Evolutionary conservation across 768 basidiomycete genomes (phyloP), one percentile per base, ranked within the genome.

Genomic region (Hericium rajendrae): DNA sequence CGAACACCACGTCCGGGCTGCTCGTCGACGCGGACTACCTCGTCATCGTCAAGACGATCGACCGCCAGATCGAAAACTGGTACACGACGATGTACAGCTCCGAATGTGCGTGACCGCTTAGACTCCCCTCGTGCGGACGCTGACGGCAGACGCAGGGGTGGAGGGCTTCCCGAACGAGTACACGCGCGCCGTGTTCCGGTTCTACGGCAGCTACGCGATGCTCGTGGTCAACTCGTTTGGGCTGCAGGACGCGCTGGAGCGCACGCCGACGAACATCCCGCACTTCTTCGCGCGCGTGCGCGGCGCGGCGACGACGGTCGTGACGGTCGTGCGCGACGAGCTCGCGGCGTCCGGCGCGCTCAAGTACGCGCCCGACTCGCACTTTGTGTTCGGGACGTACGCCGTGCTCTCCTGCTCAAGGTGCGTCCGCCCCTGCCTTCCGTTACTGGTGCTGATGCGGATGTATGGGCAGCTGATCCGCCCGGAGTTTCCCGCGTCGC

Each of bases 151-250:
- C 8, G 39, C 56, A 58, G 53, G 50, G 51, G 48, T 15, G 40
- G 41, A 8, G 12, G 61, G 60, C 43, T 50, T 51, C 37, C 43
- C 57, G 15, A 57, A 52, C 26, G 69, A 78, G 56, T 85, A 84
- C 72, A 76, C 77, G 57, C 67, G 67, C 46, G 70, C 78, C 52
- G 80, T 82, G 43, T 77, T 80, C 26, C 74, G 80, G 62, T 94
- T 93, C 67, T 92, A 91, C 68, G 88, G 81, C 72, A 81, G 91
- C 67, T 95, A 95, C 65, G 82, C 86, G 24, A 81, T 83, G 72
- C 80, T 99, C 53, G 90, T 97, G 39, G 74, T 97, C 57, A 94
- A 97, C 67, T 95, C 94, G 1, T 99, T 99, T 64, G 95, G 95
- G 11, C 78, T 99, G 46, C 94, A 99, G 70, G 90, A 95, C 66